Conservation (phyloP, 345 rosid genomes). For the Eucalyptus pauciflora region DNA sequence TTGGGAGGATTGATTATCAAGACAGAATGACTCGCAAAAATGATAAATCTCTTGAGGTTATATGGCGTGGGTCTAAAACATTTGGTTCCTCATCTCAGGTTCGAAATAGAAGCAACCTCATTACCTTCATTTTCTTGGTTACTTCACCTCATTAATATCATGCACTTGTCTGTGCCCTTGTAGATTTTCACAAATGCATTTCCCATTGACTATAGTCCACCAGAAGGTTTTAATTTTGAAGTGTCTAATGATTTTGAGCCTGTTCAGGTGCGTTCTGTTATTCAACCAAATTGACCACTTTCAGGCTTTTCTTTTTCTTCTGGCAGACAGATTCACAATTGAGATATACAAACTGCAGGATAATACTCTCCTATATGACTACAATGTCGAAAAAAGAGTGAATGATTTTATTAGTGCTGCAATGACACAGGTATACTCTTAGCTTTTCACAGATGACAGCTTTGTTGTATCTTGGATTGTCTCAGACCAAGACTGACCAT, state of each 20-base stretch:
- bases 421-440: constrained; percentile 37
- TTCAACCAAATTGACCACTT: background rate
- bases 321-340: background rate
- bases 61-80: constrained; percentile 92
- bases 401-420: constrained; percentile 57
- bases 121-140: background rate
- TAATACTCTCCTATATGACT: constrained; percentile 42
- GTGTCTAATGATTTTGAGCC: constrained; percentile 36
- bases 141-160: background rate
- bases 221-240: constrained; percentile 67
- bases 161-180: background rate
- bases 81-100: constrained; percentile 82
- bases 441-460: background rate
- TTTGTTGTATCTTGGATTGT: background rate
- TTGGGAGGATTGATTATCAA: constrained; percentile 85
- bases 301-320: background rate
- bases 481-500: background rate
- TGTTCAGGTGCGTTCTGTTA: constrained; percentile 44
- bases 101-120: background rate
- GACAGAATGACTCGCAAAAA: constrained; percentile 63
- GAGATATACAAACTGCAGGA: constrained; percentile 32
- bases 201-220: constrained; percentile 64
- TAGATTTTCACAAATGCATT: constrained; percentile 79
- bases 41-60: constrained; percentile 57
- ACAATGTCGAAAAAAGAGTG: constrained; percentile 51